Evolutionary conservation across 208 protist genomes (phyloP), one percentile per base, ranked within the genome.

Genomic region (Leishmania arabica): DNA sequence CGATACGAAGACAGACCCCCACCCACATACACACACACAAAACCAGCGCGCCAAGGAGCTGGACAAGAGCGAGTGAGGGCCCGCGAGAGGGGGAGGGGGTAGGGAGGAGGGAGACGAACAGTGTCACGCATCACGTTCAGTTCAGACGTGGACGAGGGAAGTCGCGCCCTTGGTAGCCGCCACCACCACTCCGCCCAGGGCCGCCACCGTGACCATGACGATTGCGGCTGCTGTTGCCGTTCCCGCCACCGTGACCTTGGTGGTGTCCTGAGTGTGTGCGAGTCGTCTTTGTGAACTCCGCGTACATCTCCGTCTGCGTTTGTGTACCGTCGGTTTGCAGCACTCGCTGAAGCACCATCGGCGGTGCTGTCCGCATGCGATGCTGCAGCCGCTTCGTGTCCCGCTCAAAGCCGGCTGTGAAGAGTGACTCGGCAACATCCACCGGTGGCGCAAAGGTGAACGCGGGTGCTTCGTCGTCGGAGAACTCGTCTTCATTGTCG

Each of bases 381-480:
- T 97, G 93, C 81, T 98, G 92, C 64, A 98, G 87, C 53, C 90
- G 88, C 81, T 93, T 92, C 31, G 95, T 98, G 80, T 98, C 95
- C 11, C 95, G 89, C 78, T 93, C 89, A 78, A 98, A 97, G 17
- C 92, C 93, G 0, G 95, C 95, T 3, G 91, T 95, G 77, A 96
- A 94, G 74, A 98, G 88, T n/a, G 95, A 90, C 87, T 98, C 93
- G 0, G 92, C 93, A 6, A 92, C 64, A 49, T 91, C 90, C 31
- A 98, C 95, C 1, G 95, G 95, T 24, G 95, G 93, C 7, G 95
- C 94, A 80, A 97, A 98, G 13, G 93, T 95, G 82, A 96, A 98
- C 17, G 93, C 89, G 0, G 93, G 90, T 1, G 93, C 95, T 79
- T 98, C 95, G 77, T 98, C 95, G 68, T 98, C 95, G 19, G 94